Evolutionary conservation across 192 early-diverging fungal species (phyloP), one percentile per base, ranked within the genome.

Genomic region (Haplosporangium gracile): DNA sequence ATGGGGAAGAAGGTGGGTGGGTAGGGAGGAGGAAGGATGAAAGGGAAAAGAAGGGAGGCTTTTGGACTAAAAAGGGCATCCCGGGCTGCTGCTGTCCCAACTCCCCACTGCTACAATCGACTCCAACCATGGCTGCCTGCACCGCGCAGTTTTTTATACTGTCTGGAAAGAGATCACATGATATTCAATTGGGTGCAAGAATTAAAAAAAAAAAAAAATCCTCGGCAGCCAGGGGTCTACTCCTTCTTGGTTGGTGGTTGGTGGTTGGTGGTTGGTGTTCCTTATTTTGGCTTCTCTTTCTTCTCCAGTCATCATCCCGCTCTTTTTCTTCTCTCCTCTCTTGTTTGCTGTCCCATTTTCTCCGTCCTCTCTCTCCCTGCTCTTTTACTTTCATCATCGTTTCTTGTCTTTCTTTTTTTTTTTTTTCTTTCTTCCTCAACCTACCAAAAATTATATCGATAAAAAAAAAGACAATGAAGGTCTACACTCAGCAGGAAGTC

Each of bases 401-500:
- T 57, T 22, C 24, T 5, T 8, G 2, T n/a, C 2, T 8, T n/a
- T 8, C 55, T 57, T 20, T 57, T 24, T n/a, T n/a, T 57, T 5
- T n/a, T 57, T 16, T 32, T 32, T n/a, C 29, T 29, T 60, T 60
- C 9, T 8, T 49, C 5, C 42, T 72, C n/a, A 49, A 32, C 26
- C 9, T 55, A 11, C n/a, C 70, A 42, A 43, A 45, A 40, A 26
- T n/a, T 26, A 29, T 32, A 9, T 1, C 29, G 32, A 72, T 6
- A 26, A n/a, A 18, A 45, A 39, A 65, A 72, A 70, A 53, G 72
- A 76, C 51, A 39, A 77, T 73, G 24, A 80, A 80, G 63, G 34
- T 74, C 60, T 79, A 43, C 84, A 93, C 94, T 49, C 82, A 86
- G 36, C 89, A 88, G 5, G 93, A 98, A 83, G 95, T 98, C 47